Evolutionary conservation across 371 early-diverging fungal species (phyloP), one percentile per base, ranked within the genome.

Genomic region (Cladochytrium tenue): DNA sequence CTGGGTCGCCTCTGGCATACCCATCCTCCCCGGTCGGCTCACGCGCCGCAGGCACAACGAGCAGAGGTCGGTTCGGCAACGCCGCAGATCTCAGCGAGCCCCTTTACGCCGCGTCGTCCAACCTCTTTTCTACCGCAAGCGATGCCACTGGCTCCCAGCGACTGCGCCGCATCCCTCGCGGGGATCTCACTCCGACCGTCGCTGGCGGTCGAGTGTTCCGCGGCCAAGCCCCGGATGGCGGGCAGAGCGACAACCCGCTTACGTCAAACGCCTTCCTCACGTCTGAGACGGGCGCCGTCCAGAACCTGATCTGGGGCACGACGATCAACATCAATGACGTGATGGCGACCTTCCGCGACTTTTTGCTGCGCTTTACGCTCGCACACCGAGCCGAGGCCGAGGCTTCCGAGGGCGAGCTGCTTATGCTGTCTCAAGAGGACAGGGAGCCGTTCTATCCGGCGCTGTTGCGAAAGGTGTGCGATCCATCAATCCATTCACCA

Each of bases 261-360:
- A n/a, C n/a, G n/a, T n/a, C n/a, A 50, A 50, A 70, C 77, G 13
- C 5, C 15, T 7, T 10, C 10, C 55, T 26, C 7, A 55, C 55
- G 15, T 55, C 55, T 7, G 55, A 55, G 20, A 28, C 55, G 20
- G 55, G 26, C 28, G 53, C 20, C 1, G 15, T 27, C 28, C 20
- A 51, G 27, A 58, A 64, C 17, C 66, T 93, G 62, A 96, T 99
- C 64, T 99, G 99, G 99, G 99, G 99, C 52, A 99, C 99, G 0
- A 94, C 93, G 5, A 90, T 99, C 69, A 93, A 94, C 69, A 90
- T 99, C 53, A 88, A 95, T 52, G 95, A 96, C 53, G 90, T 92
- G 51, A 93, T 92, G 80, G 76, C 79, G n/a, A 76, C 82, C 27
- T 99, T 99, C 81, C 83, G 89, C 55, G 89, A 95, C 66, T 99